Base-by-base conservation (phyloP, 306 rosid genomes). In the Malus sieversii region DNA sequence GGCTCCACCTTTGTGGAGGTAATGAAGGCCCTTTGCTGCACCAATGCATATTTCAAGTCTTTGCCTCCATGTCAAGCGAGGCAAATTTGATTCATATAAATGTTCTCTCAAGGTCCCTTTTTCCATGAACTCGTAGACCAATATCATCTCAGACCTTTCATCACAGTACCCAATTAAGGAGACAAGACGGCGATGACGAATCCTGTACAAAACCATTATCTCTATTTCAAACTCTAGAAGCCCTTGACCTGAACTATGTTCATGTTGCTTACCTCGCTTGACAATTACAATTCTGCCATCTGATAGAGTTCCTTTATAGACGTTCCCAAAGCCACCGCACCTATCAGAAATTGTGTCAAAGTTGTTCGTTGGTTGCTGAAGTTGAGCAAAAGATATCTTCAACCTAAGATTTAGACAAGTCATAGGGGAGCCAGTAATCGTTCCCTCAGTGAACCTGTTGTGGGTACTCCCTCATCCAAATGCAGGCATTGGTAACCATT, bases 31-130 rank as follows among this genome's bases (percentile, higher is more conserved):
- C 55, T 69, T 81, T 3, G 87, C 87, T 15, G 91, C 84, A 48
- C 87, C 87, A 13, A 83, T 85, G 75, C 91, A 87, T 27, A 89
- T 89, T 48, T 89, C 89, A 40, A 87, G 89, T 74, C 91, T 81
- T 65, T 70, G 86, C 78, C 81, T 85, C 91, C 89, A 86, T 29
- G 88, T 5, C 83, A 87, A 80, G 38, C 66, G 74, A 42, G 87
- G 85, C 18, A 61, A 15, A 8, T 80, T 58, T 44, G 88, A 75
- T 46, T 33, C 67, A 73, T 83, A 81, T 29, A 86, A 75, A 72
- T 85, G 90, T 25, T 89, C 93, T 62, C 83, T 81, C 38, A 89
- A 53, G 27, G 82, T 79, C 35, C 89, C 90, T 0, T 86, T 89
- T 30, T 85, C 90, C 88, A 89, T 79, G 72, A 74, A 89, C 23